Percentiles rank a stretch among this genome's conserved stretches.
These are phyloP conservation scores for Diaporthe vaccinii DNA, from an alignment of 2,329 filamentous ascomycete genomes.

Conservation along the genomic window DNA sequence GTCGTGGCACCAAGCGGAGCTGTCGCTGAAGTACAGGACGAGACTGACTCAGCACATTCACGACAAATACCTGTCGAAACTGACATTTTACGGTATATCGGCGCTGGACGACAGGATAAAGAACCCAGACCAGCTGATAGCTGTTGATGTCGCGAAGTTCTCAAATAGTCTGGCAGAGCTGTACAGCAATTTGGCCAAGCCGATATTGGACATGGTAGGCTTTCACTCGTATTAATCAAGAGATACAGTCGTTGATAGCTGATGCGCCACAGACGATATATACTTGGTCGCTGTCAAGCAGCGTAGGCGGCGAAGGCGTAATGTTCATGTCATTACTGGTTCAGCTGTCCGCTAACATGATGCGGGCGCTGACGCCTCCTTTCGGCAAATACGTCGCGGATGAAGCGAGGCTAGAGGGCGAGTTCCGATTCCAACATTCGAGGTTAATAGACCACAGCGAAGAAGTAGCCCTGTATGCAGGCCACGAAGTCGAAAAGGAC, in stretches of 20 bases:
- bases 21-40: slow-evolving; percentile 92
- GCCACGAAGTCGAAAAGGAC: slow-evolving; percentile 95
- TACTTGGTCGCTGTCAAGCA: slow-evolving; percentile 92
- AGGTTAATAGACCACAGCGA: slow-evolving; percentile 96
- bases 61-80: slow-evolving; percentile 94
- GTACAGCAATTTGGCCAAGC: slow-evolving; percentile 97
- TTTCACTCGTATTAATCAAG: not conserved
- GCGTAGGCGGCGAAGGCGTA: slow-evolving; percentile 94
- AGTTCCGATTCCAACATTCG: slow-evolving; percentile 96
- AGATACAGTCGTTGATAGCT: slow-evolving; percentile 38
- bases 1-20: slow-evolving; percentile 95
- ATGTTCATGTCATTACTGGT: slow-evolving; percentile 96
- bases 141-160: slow-evolving; percentile 96
- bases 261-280: slow-evolving; percentile 77
- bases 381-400: slow-evolving; percentile 99
- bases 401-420: slow-evolving; percentile 92
- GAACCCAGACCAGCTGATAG: slow-evolving; percentile 97
- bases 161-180: slow-evolving; percentile 94
- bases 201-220: slow-evolving; percentile 87
- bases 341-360: slow-evolving; percentile 90
- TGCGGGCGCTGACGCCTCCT: slow-evolving; percentile 94
- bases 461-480: slow-evolving; percentile 91
- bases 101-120: slow-evolving; percentile 97
- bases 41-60: slow-evolving; percentile 95
- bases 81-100: slow-evolving; percentile 97